These are phyloP conservation scores for Pleurotus pulmonarius DNA, from an alignment of 768 basidiomycete genomes.

Conservation along the genomic window DNA sequence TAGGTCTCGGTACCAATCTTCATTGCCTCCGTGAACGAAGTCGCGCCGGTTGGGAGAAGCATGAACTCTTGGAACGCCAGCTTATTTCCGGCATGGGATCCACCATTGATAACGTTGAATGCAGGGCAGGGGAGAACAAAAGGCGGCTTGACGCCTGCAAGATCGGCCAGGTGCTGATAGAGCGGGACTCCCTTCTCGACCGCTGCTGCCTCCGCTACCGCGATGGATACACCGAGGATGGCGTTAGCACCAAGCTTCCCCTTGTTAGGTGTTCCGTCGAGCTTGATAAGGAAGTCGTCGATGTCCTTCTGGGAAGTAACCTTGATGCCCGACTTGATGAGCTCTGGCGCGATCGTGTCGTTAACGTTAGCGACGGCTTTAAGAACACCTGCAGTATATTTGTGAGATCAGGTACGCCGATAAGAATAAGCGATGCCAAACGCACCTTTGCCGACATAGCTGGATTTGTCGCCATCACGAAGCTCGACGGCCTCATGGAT, in stretches of 20 bases:
- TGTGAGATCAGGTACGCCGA: constrained; percentile 6
- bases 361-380: constrained; percentile 97
- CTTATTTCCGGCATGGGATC: constrained; percentile 99
- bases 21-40: constrained; percentile 93
- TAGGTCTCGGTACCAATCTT: constrained; percentile 98
- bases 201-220: constrained; percentile 89
- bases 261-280: constrained; percentile 97
- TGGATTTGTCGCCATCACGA: constrained; percentile 90
- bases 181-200: constrained; percentile 93
- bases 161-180: constrained; percentile 94
- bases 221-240: constrained; percentile 97
- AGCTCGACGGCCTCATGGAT: constrained; percentile 98
- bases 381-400: constrained; percentile 60
- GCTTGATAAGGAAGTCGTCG: constrained; percentile 97
- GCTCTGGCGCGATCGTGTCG: constrained; percentile 80
- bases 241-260: constrained; percentile 99
- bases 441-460: constrained; percentile 94
- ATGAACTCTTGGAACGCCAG: constrained; percentile 99
- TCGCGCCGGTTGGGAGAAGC: constrained; percentile 93
- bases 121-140: constrained; percentile 89
- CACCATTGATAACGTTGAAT: constrained; percentile 99
- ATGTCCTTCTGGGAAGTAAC: constrained; percentile 93
- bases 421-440: constrained; percentile 6
- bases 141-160: constrained; percentile 93
- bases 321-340: constrained; percentile 78